Percentiles rank a stretch among this genome's conserved stretches.
Conservation (phyloP, 306 rosid species). For the Notholithocarpus densiflorus region DNA sequence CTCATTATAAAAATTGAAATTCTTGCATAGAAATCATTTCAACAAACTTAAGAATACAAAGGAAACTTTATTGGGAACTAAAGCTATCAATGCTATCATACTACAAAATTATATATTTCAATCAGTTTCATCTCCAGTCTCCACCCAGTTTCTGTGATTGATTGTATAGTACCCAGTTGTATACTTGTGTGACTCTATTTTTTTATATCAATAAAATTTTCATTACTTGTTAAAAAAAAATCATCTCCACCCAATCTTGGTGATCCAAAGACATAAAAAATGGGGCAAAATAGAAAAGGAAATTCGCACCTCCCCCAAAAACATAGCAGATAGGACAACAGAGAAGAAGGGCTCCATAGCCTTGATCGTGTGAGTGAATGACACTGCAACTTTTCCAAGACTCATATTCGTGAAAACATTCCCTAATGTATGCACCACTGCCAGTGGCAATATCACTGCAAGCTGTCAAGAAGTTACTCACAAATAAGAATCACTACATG, state of each 20-base stretch:
- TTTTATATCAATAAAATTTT: too few relatives aligned
- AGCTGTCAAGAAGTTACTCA: slow-evolving; percentile 50
- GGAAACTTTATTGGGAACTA: background rate
- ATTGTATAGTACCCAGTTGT: too few relatives aligned
- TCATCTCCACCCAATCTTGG: background rate
- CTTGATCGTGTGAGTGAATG: slow-evolving; percentile 95
- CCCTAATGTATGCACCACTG: slow-evolving; percentile 79
- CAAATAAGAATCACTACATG: background rate
- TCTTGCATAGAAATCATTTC: background rate
- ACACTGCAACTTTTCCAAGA: slow-evolving; percentile 94
- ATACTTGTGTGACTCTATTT: too few relatives aligned
- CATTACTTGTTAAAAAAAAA: too few relatives aligned
- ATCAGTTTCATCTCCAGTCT: background rate
- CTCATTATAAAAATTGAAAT: background rate
- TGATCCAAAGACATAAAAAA: background rate
- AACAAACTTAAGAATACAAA: background rate
- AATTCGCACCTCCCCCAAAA: slow-evolving; percentile 80
- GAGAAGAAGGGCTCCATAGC: slow-evolving; percentile 97
- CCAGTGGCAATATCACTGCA: slow-evolving; percentile 74
- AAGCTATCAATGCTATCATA: background rate
- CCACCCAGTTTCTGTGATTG: too few relatives aligned
- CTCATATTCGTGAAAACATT: slow-evolving; percentile 93
- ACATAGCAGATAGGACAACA: slow-evolving; percentile 83
- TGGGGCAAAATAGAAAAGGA: background rate
- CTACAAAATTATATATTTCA: background rate